Conservation (phyloP, 352 stramenopile species). For the Pythium phragmiticola region DNA sequence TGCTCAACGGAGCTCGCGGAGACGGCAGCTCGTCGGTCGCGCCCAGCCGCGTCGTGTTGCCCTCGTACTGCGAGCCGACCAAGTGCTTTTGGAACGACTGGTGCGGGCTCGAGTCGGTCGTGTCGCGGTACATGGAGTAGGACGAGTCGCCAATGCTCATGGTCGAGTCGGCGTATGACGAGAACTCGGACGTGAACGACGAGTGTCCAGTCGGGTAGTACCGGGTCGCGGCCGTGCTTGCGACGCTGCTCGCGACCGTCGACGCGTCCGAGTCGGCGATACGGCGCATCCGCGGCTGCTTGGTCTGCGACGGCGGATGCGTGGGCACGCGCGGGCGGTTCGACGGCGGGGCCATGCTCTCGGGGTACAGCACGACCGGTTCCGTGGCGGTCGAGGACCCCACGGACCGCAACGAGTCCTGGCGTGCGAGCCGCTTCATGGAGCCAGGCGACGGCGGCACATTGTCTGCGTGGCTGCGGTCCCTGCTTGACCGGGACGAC, state of each 20-base stretch:
- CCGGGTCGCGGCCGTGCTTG: background rate
- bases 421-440: constrained; percentile 6
- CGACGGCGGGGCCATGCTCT: background rate
- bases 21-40: constrained; percentile 19
- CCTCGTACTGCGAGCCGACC: constrained; percentile 16
- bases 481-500: constrained; percentile 1
- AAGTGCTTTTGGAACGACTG: constrained; percentile 26
- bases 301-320: background rate
- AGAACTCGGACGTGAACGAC: constrained; percentile 29
- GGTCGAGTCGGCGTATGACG: constrained; percentile 22
- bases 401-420: constrained; percentile 21
- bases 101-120: constrained; percentile 21
- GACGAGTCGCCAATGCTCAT: constrained; percentile 13
- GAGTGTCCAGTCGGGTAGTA: constrained; percentile 6
- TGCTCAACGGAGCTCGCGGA: background rate
- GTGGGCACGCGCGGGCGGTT: too few relatives aligned
- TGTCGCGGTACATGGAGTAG: constrained; percentile 19
- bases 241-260: constrained; percentile 17
- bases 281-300: constrained; percentile 2
- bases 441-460: constrained; percentile 15
- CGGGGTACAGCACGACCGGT: constrained; percentile 22
- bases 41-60: constrained; percentile 2
- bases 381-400: constrained; percentile 5
- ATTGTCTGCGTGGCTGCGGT: background rate
- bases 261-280: constrained; percentile 20